phyloP scores from a whole-genome alignment of 1,284 basidiomycete genomes.

The Tilletia setariae region DNA sequence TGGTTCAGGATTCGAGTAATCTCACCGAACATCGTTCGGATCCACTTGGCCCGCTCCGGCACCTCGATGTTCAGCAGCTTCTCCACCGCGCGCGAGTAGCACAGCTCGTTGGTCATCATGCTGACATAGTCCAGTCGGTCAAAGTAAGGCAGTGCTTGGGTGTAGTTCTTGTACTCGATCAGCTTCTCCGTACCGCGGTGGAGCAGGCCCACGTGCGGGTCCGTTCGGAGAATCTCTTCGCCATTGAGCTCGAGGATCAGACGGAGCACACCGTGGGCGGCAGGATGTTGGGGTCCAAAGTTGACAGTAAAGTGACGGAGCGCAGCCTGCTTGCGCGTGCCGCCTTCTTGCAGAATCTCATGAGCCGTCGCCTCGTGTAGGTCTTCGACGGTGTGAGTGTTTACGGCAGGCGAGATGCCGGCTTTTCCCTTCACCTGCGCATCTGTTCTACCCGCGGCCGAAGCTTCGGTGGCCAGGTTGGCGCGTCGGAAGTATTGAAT shows the following conservation, averaged over 20 bases:
- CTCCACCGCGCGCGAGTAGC: constrained; percentile 94
- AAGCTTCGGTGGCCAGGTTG: constrained; percentile 1
- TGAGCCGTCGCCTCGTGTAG: constrained; percentile 72
- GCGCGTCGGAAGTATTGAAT: constrained; percentile 7
- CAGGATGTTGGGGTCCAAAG: constrained; percentile 79
- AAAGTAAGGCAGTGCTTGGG: constrained; percentile 97
- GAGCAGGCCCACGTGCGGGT: constrained; percentile 86
- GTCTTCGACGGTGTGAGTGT: constrained; percentile 43
- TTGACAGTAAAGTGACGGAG: constrained; percentile 61
- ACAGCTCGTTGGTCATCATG: constrained; percentile 69
- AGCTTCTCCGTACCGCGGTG: constrained; percentile 98
- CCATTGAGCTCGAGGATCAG: constrained; percentile 97
- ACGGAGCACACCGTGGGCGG: constrained; percentile 95
- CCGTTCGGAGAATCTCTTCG: constrained; percentile 61
- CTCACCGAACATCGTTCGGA: constrained; percentile 93
- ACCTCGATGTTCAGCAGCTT: constrained; percentile 98
- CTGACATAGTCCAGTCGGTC: constrained; percentile 98
- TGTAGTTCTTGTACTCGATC: constrained; percentile 99
- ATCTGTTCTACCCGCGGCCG: not conserved
- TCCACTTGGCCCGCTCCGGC: constrained; percentile 98
- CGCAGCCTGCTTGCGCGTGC: constrained; percentile 70
- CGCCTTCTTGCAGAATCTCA: constrained; percentile 74
- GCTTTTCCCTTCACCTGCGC: not conserved
- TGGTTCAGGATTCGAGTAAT: constrained; percentile 95
- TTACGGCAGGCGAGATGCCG: constrained; percentile 7